Percentiles rank a stretch among this genome's conserved stretches.
Conservation (phyloP, 1,139 yeast genomes). For the Magnusiomyces paraingens region DNA sequence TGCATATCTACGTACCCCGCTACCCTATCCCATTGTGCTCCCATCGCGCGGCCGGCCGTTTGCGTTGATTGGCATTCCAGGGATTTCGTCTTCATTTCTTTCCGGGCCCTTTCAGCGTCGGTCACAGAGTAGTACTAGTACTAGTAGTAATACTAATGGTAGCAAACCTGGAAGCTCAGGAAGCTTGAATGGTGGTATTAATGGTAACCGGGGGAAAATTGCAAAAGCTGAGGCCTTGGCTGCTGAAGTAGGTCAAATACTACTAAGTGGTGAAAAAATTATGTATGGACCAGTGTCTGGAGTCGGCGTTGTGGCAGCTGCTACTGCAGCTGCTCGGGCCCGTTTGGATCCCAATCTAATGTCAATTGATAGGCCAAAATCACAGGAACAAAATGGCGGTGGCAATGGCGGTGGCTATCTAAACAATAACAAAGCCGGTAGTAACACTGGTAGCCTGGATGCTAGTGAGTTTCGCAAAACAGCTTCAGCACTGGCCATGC, state of each 20-base stretch:
- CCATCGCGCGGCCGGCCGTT: slow-evolving; percentile 27
- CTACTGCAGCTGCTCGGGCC: not conserved
- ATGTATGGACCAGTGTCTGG: slow-evolving; percentile 15
- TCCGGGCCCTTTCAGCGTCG: too few species aligned
- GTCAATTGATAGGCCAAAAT: slow-evolving; percentile 20
- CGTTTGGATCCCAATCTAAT: slow-evolving; percentile 4
- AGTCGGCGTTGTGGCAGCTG: not conserved
- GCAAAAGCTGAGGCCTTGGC: slow-evolving; percentile 1
- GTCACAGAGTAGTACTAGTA: too few species aligned
- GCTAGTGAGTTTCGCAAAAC: slow-evolving; percentile 29
- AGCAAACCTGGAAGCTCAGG: too few species aligned
- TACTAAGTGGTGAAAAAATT: slow-evolving; percentile 7
- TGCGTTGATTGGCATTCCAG: slow-evolving; percentile 21
- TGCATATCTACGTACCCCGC: slow-evolving; percentile 29
- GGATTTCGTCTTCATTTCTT: not conserved
- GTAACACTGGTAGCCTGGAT: not conserved
- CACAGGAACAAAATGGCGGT: slow-evolving; percentile 12
- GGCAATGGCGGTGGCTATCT: too few species aligned
- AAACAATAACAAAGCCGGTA: not conserved
- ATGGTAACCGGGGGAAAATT: too few species aligned
- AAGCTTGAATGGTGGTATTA: too few species aligned
- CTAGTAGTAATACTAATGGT: too few species aligned
- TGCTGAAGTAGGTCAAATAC: slow-evolving; percentile 15
- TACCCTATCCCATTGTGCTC: slow-evolving; percentile 30
- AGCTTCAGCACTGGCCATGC: slow-evolving; percentile 33